These are phyloP conservation scores for Phialemonium atrogriseum DNA, from an alignment of 2,329 filamentous ascomycete genomes.

Conservation along the genomic window DNA sequence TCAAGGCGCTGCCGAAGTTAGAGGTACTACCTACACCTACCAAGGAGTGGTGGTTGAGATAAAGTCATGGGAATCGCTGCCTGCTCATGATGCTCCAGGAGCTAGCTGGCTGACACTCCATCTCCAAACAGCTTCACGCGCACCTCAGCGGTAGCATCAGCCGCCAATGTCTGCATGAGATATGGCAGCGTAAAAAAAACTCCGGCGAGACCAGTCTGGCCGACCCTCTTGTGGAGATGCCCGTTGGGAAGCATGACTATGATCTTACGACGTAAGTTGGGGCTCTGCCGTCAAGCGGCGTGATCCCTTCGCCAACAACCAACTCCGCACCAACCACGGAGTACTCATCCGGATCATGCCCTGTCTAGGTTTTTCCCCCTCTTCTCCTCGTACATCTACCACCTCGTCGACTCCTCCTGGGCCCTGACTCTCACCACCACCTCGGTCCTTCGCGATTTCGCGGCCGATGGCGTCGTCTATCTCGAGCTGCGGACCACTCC, in stretches of 20 bases:
- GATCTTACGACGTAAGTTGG: slow-evolving; percentile 51
- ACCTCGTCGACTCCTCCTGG: slow-evolving; percentile 55
- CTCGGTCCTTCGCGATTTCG: slow-evolving; percentile 59
- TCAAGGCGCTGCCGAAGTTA: slow-evolving; percentile 43
- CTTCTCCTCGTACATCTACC: slow-evolving; percentile 74
- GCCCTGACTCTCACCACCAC: slow-evolving; percentile 55
- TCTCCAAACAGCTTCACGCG: slow-evolving; percentile 56
- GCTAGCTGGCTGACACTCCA: slow-evolving; percentile 12
- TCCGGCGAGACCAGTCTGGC: slow-evolving; percentile 45
- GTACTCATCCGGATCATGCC: not conserved
- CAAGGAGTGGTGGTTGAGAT: no score
- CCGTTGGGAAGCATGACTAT: slow-evolving; percentile 62
- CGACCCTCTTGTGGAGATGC: slow-evolving; percentile 63
- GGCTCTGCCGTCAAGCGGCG: not conserved
- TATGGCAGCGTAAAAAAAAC: slow-evolving; percentile 57
- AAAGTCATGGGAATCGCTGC: no score
- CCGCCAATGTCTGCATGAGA: slow-evolving; percentile 61
- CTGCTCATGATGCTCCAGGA: no score
- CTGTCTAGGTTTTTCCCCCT: slow-evolving; percentile 62
- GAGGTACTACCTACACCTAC: slow-evolving; percentile 36
- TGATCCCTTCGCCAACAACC: slow-evolving; percentile 4
- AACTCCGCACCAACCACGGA: not conserved
- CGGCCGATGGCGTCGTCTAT: slow-evolving; percentile 64
- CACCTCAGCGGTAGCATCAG: slow-evolving; percentile 75
- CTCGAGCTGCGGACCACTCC: slow-evolving; percentile 77